A percentile compares a stretch with the other conserved stretches of the same genome.
phyloP scores from a whole-genome alignment of 768 basidiomycete species.

The Zangia roseola region DNA sequence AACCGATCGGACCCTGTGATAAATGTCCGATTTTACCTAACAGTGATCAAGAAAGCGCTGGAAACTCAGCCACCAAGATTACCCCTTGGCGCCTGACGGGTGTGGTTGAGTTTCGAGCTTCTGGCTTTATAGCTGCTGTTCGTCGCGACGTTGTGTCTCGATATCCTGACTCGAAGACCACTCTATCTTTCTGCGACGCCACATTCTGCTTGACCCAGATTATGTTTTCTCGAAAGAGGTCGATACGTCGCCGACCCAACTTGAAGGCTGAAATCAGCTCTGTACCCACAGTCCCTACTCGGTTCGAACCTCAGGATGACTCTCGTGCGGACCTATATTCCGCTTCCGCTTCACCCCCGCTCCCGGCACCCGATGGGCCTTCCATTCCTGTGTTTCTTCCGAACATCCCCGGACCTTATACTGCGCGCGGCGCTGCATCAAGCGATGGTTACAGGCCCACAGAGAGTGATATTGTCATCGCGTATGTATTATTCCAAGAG shows the following conservation, averaged over 20 bases:
- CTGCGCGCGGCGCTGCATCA: neutral
- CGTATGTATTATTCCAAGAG: constrained; percentile 6
- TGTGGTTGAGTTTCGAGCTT: neutral
- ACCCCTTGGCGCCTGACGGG: neutral
- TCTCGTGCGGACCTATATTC: neutral
- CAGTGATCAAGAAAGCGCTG: neutral
- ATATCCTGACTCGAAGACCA: too few relatives aligned
- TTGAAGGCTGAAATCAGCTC: too few relatives aligned
- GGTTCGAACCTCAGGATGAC: neutral
- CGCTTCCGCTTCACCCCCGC: neutral
- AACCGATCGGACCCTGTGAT: neutral
- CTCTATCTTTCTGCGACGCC: too few relatives aligned
- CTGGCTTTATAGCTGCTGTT: neutral
- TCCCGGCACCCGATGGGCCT: neutral
- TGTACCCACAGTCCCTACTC: too few relatives aligned
- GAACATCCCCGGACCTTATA: neutral
- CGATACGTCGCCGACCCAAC: too few relatives aligned
- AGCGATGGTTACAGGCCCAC: neutral
- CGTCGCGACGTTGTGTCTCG: neutral
- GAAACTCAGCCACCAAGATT: neutral
- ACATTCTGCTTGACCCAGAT: too few relatives aligned
- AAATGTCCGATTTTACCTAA: neutral
- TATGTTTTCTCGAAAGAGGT: too few relatives aligned
- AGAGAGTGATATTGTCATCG: constrained; percentile 15
- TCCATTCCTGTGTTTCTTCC: neutral